A percentile compares a stretch with the other conserved stretches of the same genome.
phyloP scores from a whole-genome alignment of 768 basidiomycete genomes.

The Phlebiopsis gigantea region DNA sequence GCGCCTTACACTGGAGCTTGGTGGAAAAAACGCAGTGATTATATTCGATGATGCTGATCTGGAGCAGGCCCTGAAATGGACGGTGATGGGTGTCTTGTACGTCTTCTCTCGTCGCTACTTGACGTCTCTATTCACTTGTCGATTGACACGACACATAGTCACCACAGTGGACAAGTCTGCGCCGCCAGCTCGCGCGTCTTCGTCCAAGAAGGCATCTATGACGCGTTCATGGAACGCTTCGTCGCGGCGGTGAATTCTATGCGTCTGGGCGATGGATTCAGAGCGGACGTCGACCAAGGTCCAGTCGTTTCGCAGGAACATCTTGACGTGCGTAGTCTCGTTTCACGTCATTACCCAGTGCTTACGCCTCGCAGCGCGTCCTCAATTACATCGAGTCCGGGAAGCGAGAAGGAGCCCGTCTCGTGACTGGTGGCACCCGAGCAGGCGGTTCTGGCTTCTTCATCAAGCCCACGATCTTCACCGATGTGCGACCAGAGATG shows the following conservation, averaged over 20 bases:
- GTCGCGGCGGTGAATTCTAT: conserved; percentile 30
- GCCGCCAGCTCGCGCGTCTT: conserved; percentile 52
- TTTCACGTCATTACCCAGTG: background rate
- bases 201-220: conserved; percentile 53
- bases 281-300: conserved; percentile 36
- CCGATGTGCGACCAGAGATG: conserved; percentile 61
- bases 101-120: background rate
- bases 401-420: conserved; percentile 62
- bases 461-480: conserved; percentile 72
- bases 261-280: conserved; percentile 43
- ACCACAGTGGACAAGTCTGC: conserved; percentile 34
- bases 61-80: conserved; percentile 70
- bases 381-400: conserved; percentile 77
- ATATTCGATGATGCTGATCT: conserved; percentile 72
- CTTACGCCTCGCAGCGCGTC: conserved; percentile 45
- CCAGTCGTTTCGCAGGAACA: conserved; percentile 43
- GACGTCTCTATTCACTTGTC: background rate
- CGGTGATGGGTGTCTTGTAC: conserved; percentile 68
- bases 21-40: conserved; percentile 69
- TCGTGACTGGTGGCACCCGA: conserved; percentile 58
- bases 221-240: conserved; percentile 46
- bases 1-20: conserved; percentile 76
- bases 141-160: background rate
- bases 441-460: conserved; percentile 62
- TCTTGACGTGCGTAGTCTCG: conserved; percentile 30